Base-by-base conservation (phyloP, 2,329 filamentous ascomycete genomes). In the Fusarium virguliforme region DNA sequence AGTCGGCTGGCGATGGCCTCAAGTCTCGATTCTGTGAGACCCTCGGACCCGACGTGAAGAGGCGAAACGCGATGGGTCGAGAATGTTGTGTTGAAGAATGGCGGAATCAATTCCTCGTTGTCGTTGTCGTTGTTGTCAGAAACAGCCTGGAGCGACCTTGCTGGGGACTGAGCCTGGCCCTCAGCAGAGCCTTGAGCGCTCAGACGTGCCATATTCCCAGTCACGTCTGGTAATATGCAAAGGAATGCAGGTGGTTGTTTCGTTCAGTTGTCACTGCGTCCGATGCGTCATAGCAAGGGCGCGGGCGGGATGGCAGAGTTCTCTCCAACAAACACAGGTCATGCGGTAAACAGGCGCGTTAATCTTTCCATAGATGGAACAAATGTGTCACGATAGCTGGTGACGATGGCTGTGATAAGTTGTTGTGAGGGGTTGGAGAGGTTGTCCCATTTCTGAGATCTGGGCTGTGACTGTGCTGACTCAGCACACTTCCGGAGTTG, bases 61-160 rank as follows among this genome's bases (percentile, higher is more conserved):
- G 87, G 87, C 0, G 88, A 89, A 3, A 85, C 83, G 51, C 87
- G 86, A 72, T 89, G 85, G 6, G 85, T 85, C 4, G 87, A 86
- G 69, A 89, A 90, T 13, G 87, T 89, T 0, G 85, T 89, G 79
- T 88, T 87, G 81, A 87, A 88, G 76, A 90, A 86, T 3, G 83
- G 83, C 26, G 82, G 80, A 24, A 76, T 64, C 8, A 74, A 74
- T 26, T 69, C 62, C 41, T 71, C 60, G 26, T 67, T 60, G 28
- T 32, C 60, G 26, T 67, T 60, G 28, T 32, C 46, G 46, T 50
- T 26, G 35, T 48, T 46, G 46, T 67, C 62, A 46, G 71, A 61
- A 24, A 62, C 50, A 40, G 63, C 65, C 24, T 67, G 60, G 34
- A 68, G 24, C 8, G 70, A 68, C 13, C 64, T 66, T 7, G 71